phyloP scores from a whole-genome alignment of 2,329 filamentous ascomycete species.

The Epichloe amarillans region DNA sequence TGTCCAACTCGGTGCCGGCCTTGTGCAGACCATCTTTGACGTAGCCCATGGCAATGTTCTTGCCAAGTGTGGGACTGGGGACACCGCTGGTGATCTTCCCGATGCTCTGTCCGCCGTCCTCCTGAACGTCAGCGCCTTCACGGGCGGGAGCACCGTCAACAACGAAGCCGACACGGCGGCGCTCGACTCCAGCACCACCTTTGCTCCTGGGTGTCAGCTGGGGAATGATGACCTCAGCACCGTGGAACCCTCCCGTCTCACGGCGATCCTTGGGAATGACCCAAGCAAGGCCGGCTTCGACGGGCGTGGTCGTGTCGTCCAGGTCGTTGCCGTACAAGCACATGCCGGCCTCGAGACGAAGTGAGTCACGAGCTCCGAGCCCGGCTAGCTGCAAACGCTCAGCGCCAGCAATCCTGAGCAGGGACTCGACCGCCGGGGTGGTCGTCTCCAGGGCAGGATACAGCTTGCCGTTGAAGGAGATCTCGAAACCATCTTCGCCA shows the following conservation, averaged over 20 bases:
- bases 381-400: slow-evolving; percentile 64
- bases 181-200: slow-evolving; percentile 54
- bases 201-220: slow-evolving; percentile 65
- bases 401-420: slow-evolving; percentile 51
- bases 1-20: slow-evolving; percentile 65
- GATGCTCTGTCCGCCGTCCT: slow-evolving; percentile 51
- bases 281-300: slow-evolving; percentile 53
- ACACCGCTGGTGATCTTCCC: slow-evolving; percentile 81
- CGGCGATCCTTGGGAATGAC: slow-evolving; percentile 70
- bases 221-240: slow-evolving; percentile 60
- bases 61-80: slow-evolving; percentile 71
- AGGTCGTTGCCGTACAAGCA: slow-evolving; percentile 99
- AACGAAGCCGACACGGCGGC: slow-evolving; percentile 68
- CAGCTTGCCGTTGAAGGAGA: slow-evolving; percentile 52
- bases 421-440: slow-evolving; percentile 49
- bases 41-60: slow-evolving; percentile 96
- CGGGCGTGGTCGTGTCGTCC: slow-evolving; percentile 56
- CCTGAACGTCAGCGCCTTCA: slow-evolving; percentile 71
- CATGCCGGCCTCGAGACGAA: slow-evolving; percentile 94
- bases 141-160: slow-evolving; percentile 79
- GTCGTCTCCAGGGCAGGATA: slow-evolving; percentile 25
- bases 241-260: slow-evolving; percentile 63
- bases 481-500: slow-evolving; percentile 95
- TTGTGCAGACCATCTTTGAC: slow-evolving; percentile 72
- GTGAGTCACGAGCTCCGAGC: slow-evolving; percentile 78